phyloP scores from a whole-genome alignment of 2,329 filamentous ascomycete species.

The Bertia moriformis region DNA sequence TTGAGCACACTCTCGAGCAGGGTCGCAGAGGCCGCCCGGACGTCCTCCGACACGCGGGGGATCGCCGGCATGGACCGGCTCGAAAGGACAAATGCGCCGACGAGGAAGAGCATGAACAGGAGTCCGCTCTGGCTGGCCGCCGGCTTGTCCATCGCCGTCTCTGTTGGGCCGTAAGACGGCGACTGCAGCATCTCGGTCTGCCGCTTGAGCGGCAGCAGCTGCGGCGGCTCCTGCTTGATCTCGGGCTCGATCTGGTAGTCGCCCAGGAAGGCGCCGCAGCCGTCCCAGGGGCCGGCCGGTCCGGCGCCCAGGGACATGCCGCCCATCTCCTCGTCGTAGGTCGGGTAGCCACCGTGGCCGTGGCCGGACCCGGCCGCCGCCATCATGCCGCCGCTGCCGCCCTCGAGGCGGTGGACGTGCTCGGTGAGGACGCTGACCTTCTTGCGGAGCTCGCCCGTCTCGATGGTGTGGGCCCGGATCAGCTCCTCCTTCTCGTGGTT shows the following conservation, averaged over 20 bases:
- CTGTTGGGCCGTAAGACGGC: too few relatives aligned
- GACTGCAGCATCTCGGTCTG: too few relatives aligned
- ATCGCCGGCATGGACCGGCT: conserved; percentile 40
- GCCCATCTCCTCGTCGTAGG: too few relatives aligned
- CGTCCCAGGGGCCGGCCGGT: too few relatives aligned
- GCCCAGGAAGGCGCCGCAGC: too few relatives aligned
- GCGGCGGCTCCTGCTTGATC: too few relatives aligned
- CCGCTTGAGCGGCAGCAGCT: too few relatives aligned
- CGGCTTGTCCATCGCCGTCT: conserved; percentile 36
- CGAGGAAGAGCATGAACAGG: conserved; percentile 90
- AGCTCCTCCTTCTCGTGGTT: conserved; percentile 84
- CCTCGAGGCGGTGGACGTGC: conserved; percentile 58
- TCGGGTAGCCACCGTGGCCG: too few relatives aligned
- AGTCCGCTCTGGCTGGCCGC: conserved; percentile 65
- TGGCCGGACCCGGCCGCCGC: too few relatives aligned
- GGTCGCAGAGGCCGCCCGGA: conserved; percentile 63
- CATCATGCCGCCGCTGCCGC: conserved; percentile 35
- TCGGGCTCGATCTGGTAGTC: too few relatives aligned
- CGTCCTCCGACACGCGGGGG: conserved; percentile 65
- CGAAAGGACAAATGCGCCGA: conserved; percentile 89
- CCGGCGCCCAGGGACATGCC: too few relatives aligned
- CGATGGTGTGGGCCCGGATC: conserved; percentile 73
- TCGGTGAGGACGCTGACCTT: conserved; percentile 73
- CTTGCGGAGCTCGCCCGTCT: conserved; percentile 82
- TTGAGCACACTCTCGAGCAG: conserved; percentile 70